phyloP scores from a whole-genome alignment of 75 land plant species.

The Sequoia sempervirens region DNA sequence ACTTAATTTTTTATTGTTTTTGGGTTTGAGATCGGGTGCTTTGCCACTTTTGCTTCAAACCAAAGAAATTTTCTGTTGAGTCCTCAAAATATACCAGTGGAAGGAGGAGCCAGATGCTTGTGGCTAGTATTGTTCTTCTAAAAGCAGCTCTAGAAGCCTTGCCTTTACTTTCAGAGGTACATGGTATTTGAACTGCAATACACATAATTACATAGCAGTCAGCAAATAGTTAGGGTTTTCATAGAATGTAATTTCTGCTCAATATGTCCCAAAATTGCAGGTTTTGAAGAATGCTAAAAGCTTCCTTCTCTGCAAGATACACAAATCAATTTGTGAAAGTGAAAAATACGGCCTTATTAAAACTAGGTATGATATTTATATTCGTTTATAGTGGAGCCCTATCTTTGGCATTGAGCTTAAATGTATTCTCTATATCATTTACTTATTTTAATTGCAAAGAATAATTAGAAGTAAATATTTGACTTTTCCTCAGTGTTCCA shows the following conservation, averaged over 20 bases:
- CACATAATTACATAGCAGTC: neutral
- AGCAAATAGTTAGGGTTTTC: neutral
- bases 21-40: constrained; percentile 68
- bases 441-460: neutral
- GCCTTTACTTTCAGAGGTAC: constrained; percentile 79
- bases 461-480: neutral
- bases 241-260: neutral
- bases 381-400: no score
- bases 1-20: neutral
- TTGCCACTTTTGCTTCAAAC: constrained; percentile 89
- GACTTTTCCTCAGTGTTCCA: neutral
- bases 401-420: neutral
- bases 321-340: constrained; percentile 67
- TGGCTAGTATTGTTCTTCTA: constrained; percentile 75
- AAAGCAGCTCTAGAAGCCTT: constrained; percentile 85
- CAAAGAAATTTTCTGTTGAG: constrained; percentile 54
- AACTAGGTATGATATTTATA: constrained; percentile 44
- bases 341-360: constrained; percentile 52
- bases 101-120: constrained; percentile 63
- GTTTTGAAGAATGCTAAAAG: constrained; percentile 79
- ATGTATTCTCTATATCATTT: neutral
- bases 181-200: constrained; percentile 1
- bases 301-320: constrained; percentile 66
- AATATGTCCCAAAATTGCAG: constrained; percentile 23
- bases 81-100: constrained; percentile 31